Evolutionary conservation across 306 rosid genomes (phyloP).

Genomic region (Betula pendula): DNA sequence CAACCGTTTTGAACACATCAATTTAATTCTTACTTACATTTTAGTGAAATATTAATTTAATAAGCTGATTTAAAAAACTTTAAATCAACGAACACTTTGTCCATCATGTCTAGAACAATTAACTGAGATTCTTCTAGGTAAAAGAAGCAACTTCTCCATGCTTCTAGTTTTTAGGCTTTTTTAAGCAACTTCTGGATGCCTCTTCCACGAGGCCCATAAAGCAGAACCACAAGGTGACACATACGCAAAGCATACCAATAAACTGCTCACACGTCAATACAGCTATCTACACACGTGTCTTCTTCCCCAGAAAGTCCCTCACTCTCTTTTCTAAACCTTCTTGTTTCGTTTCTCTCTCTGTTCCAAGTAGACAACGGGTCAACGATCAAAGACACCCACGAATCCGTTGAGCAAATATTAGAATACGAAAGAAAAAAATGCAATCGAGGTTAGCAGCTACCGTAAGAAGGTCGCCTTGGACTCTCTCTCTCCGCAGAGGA

Average conservation of each 20-base stretch:
- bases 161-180: background rate
- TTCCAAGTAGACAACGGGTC: background rate
- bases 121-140: background rate
- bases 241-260: conserved; percentile 19
- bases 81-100: background rate
- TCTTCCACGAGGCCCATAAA: background rate
- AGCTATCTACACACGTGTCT: conserved; percentile 28
- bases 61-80: too few species aligned
- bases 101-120: background rate
- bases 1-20: too few species aligned
- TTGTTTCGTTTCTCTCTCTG: background rate
- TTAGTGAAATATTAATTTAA: too few species aligned
- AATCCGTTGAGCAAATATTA: background rate
- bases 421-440: conserved; percentile 26
- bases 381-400: background rate
- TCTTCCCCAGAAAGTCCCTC: conserved; percentile 39
- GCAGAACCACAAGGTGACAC: background rate
- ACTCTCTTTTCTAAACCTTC: background rate
- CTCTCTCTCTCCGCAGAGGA: conserved; percentile 19
- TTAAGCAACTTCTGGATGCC: background rate
- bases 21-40: too few species aligned
- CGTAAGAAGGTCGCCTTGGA: conserved; percentile 22
- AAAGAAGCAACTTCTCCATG: background rate
- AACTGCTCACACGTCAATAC: conserved; percentile 36
- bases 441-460: conserved; percentile 40